A percentile compares a stretch with the other conserved stretches of the same genome.
Evolutionary conservation across 2,329 filamentous ascomycete genomes (phyloP).

Genomic region (Clarireedia hainanense): DNA sequence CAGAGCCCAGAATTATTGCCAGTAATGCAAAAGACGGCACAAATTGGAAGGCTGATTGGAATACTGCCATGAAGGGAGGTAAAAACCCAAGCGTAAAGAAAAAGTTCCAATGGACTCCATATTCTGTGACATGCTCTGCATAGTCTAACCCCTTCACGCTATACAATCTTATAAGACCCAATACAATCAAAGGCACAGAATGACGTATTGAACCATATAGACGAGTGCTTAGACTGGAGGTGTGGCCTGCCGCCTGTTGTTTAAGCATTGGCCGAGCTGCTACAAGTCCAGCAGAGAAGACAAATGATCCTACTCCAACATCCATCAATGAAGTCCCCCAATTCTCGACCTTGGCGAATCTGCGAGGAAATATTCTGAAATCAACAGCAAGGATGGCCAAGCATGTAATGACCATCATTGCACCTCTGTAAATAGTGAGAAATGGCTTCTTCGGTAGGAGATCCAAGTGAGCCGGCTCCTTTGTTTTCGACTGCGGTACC

Average conservation of each 20-base stretch:
- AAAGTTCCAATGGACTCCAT: constrained; percentile 99
- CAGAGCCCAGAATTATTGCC: constrained; percentile 57
- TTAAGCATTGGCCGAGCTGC: constrained; percentile 75
- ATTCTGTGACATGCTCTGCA: constrained; percentile 93
- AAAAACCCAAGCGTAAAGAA: constrained; percentile 92
- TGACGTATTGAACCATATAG: constrained; percentile 65
- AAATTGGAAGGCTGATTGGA: constrained; percentile 62
- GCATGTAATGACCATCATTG: constrained; percentile 87
- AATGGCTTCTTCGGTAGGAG: constrained; percentile 79
- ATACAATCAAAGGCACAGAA: constrained; percentile 70
- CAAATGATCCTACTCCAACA: constrained; percentile 92
- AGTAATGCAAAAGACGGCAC: constrained; percentile 73
- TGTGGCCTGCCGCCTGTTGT: constrained; percentile 46
- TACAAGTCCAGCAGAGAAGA: constrained; percentile 89
- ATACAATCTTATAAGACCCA: constrained; percentile 74
- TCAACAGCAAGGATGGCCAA: constrained; percentile 94
- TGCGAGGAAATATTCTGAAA: constrained; percentile 83
- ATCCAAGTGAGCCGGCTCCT: constrained; percentile 32
- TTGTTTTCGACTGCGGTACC: constrained; percentile 35
- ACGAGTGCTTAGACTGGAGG: constrained; percentile 45
- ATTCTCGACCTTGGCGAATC: constrained; percentile 97
- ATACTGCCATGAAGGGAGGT: constrained; percentile 79
- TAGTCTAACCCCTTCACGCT: constrained; percentile 94
- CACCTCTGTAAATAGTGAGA: constrained; percentile 81
- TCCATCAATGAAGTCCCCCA: constrained; percentile 99